Conservation (phyloP, 2,329 filamentous ascomycete species). For the Zymoseptoria passerinii region DNA sequence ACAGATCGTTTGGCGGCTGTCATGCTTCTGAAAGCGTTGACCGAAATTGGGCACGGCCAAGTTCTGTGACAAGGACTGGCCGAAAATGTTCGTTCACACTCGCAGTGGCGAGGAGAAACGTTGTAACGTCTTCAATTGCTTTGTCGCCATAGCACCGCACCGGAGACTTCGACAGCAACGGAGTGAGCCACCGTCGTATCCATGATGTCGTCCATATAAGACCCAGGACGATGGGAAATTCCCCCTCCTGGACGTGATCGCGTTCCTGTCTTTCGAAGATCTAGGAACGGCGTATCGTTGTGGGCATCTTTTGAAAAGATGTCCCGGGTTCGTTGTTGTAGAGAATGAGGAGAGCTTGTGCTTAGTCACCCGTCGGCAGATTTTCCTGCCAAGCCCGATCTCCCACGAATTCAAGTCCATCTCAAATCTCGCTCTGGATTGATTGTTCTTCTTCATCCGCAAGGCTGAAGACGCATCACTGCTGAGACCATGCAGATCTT, state of each 20-base stretch:
- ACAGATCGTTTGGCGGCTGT: background rate
- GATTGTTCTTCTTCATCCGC: conserved; percentile 1
- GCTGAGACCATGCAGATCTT: conserved; percentile 17
- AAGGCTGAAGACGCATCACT: conserved; percentile 5
- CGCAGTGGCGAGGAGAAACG: background rate
- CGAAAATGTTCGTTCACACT: background rate
- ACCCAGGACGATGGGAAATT: background rate
- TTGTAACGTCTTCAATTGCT: background rate
- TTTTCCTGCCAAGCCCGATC: background rate
- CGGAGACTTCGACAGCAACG: background rate
- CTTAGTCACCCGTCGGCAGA: background rate
- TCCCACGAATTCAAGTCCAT: background rate
- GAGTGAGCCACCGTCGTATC: background rate
- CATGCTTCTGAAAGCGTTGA: background rate
- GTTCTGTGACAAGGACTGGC: background rate
- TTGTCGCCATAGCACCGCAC: background rate
- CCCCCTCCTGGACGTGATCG: background rate
- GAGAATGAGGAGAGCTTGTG: background rate
- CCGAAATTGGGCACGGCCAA: background rate
- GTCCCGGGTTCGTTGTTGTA: no score
- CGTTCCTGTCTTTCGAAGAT: background rate
- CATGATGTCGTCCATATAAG: background rate
- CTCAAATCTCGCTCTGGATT: background rate
- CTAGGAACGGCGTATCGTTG: no score
- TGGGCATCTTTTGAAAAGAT: no score